A percentile compares a stretch with the other conserved stretches of the same genome.
phyloP scores from a whole-genome alignment of 257 asterid genomes.

The Scutellaria galericulata region DNA sequence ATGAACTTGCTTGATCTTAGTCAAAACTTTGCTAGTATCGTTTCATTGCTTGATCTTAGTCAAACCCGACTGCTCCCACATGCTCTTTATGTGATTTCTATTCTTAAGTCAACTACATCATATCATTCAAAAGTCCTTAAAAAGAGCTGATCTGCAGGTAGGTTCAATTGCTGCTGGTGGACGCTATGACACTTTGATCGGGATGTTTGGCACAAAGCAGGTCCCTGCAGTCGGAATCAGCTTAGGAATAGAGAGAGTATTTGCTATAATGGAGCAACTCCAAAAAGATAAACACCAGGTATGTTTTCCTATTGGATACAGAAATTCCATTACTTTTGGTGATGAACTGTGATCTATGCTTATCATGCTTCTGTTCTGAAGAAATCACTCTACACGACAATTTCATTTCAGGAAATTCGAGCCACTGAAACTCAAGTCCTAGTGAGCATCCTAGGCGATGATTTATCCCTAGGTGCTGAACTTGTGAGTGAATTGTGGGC shows the following conservation, averaged over 20 bases:
- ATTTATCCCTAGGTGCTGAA: constrained; percentile 68
- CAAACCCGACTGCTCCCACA: too few relatives aligned
- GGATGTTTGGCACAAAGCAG: constrained; percentile 82
- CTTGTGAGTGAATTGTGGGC: constrained; percentile 75
- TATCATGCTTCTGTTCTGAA: too few relatives aligned
- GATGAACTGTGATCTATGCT: too few relatives aligned
- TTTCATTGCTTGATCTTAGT: background rate
- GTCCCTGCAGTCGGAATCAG: constrained; percentile 97
- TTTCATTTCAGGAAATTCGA: constrained; percentile 58
- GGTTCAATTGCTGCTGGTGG: constrained; percentile 99
- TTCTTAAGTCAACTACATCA: background rate
- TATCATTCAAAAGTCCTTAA: background rate
- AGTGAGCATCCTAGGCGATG: constrained; percentile 80
- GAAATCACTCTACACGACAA: too few relatives aligned
- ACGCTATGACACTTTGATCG: constrained; percentile 89
- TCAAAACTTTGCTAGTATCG: background rate
- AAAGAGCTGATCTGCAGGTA: constrained; percentile 53
- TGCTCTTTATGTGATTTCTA: too few relatives aligned
- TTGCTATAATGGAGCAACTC: constrained; percentile 84
- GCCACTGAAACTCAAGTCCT: constrained; percentile 88
- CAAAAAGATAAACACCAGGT: constrained; percentile 76
- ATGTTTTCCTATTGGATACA: background rate
- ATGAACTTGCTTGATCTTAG: background rate
- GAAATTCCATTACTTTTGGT: background rate
- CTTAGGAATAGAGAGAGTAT: constrained; percentile 92